phyloP scores from a whole-genome alignment of 306 rosid genomes.

The Castanospermum australe region DNA sequence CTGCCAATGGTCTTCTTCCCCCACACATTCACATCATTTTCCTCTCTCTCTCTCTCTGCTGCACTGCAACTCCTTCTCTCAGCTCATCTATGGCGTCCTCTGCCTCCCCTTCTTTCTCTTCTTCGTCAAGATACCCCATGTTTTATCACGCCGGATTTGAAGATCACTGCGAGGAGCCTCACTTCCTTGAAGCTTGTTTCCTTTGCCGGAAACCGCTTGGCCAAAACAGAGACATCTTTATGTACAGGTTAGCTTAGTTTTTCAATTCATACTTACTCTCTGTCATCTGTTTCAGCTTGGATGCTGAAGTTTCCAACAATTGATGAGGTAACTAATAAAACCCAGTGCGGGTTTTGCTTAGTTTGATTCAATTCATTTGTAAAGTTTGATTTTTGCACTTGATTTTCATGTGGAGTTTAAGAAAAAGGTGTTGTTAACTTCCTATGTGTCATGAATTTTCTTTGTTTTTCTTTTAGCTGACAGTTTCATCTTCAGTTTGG shows the following conservation, averaged over 20 bases:
- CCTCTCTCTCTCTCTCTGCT: constrained; percentile 20
- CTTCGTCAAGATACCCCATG: constrained; percentile 45
- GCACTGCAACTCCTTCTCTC: constrained; percentile 9
- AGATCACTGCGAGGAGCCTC: constrained; percentile 54
- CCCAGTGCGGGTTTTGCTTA: constrained; percentile 16
- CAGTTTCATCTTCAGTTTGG: too few species aligned
- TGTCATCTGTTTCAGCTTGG: not conserved
- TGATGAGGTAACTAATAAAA: not conserved
- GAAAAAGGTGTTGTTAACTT: not conserved
- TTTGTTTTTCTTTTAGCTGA: not conserved
- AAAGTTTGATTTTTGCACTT: not conserved
- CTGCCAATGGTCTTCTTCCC: too few species aligned
- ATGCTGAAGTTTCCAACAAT: not conserved
- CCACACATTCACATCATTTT: too few species aligned
- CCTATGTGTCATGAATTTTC: not conserved
- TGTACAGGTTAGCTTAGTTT: constrained; percentile 70
- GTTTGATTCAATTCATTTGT: not conserved
- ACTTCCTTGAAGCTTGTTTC: constrained; percentile 84
- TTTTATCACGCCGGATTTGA: constrained; percentile 51
- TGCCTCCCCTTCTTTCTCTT: too few species aligned
- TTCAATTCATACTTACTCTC: not conserved
- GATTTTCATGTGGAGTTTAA: constrained; percentile 11
- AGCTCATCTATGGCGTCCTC: constrained; percentile 23
- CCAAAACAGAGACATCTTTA: constrained; percentile 74
- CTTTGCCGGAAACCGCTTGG: constrained; percentile 78